Conservation (phyloP, 495 filamentous ascomycete species). For the Rostrohypoxylon terebratum region DNA sequence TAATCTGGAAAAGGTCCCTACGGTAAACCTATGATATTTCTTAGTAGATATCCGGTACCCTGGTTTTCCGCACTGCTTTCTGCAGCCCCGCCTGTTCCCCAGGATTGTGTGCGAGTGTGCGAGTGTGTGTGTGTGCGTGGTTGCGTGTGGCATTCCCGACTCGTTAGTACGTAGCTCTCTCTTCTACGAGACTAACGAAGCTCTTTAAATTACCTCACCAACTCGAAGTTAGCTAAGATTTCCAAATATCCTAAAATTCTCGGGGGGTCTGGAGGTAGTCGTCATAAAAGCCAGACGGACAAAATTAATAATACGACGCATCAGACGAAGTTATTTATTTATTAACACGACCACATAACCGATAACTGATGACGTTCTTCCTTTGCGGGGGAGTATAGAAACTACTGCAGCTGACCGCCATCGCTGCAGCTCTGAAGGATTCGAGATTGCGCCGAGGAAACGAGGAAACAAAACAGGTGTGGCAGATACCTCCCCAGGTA, state of each 20-base stretch:
- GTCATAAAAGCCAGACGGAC: no score
- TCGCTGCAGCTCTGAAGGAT: constrained; percentile 37
- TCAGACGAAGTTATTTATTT: neutral
- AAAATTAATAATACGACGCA: neutral
- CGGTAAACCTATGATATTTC: constrained; percentile 28
- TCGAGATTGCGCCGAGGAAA: constrained; percentile 39
- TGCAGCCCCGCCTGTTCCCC: constrained; percentile 38
- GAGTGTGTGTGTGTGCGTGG: neutral
- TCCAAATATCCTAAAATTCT: neutral
- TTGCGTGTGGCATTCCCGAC: constrained; percentile 3
- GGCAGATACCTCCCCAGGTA: neutral
- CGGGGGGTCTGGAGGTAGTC: neutral
- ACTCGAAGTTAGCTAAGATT: neutral
- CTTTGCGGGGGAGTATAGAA: constrained; percentile 33
- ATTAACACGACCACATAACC: neutral
- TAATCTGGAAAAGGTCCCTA: constrained; percentile 39
- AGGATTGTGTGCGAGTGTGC: constrained; percentile 21
- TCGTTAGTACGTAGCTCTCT: neutral
- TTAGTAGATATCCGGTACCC: constrained; percentile 25
- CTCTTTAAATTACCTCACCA: constrained; percentile 37
- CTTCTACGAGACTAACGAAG: constrained; percentile 11
- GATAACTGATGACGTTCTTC: constrained; percentile 25
- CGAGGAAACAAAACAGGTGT: constrained; percentile 2
- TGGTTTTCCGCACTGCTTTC: constrained; percentile 21
- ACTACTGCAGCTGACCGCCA: constrained; percentile 42